phyloP scores from a whole-genome alignment of 306 rosid species.

The Dryas drummondii region DNA sequence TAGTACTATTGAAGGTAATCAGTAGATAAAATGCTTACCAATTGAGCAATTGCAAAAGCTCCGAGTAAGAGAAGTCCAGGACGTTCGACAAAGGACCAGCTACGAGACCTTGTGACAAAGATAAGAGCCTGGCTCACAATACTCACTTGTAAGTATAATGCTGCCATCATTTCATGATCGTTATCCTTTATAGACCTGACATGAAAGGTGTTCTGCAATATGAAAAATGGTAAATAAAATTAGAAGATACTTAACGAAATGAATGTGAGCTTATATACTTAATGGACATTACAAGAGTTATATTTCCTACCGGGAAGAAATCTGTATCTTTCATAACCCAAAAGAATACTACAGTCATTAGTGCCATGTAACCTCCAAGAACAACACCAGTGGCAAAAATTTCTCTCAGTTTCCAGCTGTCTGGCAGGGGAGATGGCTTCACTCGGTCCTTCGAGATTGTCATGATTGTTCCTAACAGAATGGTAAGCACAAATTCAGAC shows the following conservation, averaged over 20 bases:
- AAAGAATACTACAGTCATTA: constrained; percentile 93
- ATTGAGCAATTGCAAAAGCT: constrained; percentile 85
- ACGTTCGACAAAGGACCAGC: constrained; percentile 89
- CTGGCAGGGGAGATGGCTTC: constrained; percentile 92
- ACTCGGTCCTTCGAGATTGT: constrained; percentile 97
- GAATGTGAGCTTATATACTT: not conserved
- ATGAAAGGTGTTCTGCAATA: constrained; percentile 59
- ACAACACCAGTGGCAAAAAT: constrained; percentile 96
- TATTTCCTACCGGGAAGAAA: constrained; percentile 68
- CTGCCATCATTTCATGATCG: constrained; percentile 82
- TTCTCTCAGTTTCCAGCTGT: constrained; percentile 95
- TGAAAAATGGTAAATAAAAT: constrained; percentile 7
- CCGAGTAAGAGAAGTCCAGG: constrained; percentile 86
- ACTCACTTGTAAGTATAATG: constrained; percentile 96
- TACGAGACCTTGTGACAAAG: constrained; percentile 94
- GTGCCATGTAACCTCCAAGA: constrained; percentile 94
- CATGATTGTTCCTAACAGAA: constrained; percentile 84
- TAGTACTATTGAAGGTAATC: not conserved
- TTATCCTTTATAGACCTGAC: constrained; percentile 38
- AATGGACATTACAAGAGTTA: not conserved
- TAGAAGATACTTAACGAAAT: not conserved
- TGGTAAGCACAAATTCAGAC: constrained; percentile 21
- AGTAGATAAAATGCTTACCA: constrained; percentile 49
- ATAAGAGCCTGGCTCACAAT: constrained; percentile 95
- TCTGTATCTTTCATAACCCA: constrained; percentile 67